These are phyloP conservation scores for Citrus hindsii DNA, from an alignment of 345 rosid species.

Conservation along the genomic window DNA sequence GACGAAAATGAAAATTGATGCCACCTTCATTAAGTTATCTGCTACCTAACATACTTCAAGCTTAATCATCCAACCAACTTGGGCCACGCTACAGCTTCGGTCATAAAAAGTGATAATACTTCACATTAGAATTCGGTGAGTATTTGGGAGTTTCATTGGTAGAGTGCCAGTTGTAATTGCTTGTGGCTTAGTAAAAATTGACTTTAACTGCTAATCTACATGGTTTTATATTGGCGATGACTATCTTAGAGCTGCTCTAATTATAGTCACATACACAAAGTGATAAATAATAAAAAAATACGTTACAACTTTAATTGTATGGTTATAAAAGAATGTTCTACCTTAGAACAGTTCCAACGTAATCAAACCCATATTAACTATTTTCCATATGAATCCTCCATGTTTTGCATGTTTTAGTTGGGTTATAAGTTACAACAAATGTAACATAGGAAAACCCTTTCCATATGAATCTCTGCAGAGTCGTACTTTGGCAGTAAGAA, in stretches of 20 bases:
- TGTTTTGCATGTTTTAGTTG: no score
- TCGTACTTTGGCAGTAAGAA: not conserved
- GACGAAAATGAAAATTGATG: not conserved
- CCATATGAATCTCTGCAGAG: not conserved
- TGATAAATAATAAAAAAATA: no score
- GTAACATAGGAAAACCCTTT: no score
- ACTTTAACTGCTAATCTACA: not conserved
- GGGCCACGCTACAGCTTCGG: not conserved
- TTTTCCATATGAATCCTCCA: no score
- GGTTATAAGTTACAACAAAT: no score
- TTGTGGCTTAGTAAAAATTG: not conserved
- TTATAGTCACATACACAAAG: no score
- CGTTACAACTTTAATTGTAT: rapidly evolving
- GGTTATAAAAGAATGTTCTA: rapidly evolving
- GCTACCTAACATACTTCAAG: not conserved
- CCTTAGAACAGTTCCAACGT: no score
- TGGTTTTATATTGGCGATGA: no score
- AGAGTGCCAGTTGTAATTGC: not conserved
- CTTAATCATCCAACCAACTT: not conserved
- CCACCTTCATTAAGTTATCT: not conserved
- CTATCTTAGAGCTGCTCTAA: rapidly evolving
- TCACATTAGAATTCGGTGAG: not conserved
- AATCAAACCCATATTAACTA: no score
- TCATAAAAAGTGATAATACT: not conserved
- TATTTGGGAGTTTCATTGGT: not conserved